Percentiles rank a stretch among this genome's conserved stretches.
Conservation (phyloP, 345 rosid species). For the Clarkia xantiana region DNA sequence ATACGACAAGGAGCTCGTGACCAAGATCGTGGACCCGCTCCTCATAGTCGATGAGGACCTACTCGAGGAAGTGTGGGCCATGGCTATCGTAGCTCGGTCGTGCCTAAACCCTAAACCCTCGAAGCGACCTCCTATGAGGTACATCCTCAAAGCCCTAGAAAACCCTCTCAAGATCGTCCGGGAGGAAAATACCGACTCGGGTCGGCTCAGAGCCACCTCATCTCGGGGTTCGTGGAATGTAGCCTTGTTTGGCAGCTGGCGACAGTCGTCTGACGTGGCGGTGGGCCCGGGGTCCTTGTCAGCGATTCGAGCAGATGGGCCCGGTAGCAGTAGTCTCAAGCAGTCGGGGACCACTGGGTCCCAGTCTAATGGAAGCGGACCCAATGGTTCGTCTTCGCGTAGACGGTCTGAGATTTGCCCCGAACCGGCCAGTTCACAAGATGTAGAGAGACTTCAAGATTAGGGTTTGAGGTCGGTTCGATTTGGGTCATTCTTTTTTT, state of each 20-base stretch:
- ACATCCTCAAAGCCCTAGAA: conserved; percentile 83
- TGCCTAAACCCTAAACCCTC: conserved; percentile 91
- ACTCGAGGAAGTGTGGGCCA: conserved; percentile 98
- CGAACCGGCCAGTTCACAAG: conserved; percentile 43
- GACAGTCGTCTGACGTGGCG: conserved; percentile 63
- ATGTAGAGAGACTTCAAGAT: conserved; percentile 35
- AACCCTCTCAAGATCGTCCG: conserved; percentile 84
- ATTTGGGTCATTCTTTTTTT: conserved; percentile 37
- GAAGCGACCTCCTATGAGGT: conserved; percentile 86
- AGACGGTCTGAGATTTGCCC: conserved; percentile 89
- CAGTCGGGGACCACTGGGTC: conserved; percentile 67
- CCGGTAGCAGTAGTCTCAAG: conserved; percentile 32
- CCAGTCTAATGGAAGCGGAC: conserved; percentile 68
- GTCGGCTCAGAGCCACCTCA: conserved; percentile 70
- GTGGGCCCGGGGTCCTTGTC: conserved; percentile 26
- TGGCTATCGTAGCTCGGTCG: conserved; percentile 90
- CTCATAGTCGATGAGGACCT: conserved; percentile 84
- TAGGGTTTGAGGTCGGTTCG: conserved; percentile 20
- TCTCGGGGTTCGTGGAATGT: conserved; percentile 94
- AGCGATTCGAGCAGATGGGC: conserved; percentile 21
- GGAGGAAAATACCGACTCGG: conserved; percentile 59
- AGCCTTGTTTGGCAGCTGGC: conserved; percentile 91
- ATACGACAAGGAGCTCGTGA: conserved; percentile 83
- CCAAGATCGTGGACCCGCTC: conserved; percentile 79
- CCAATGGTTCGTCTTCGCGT: conserved; percentile 58